A percentile compares a stretch with the other conserved stretches of the same genome.
phyloP scores from a whole-genome alignment of 2,329 filamentous ascomycete genomes.

The Curvularia eragrostidis region DNA sequence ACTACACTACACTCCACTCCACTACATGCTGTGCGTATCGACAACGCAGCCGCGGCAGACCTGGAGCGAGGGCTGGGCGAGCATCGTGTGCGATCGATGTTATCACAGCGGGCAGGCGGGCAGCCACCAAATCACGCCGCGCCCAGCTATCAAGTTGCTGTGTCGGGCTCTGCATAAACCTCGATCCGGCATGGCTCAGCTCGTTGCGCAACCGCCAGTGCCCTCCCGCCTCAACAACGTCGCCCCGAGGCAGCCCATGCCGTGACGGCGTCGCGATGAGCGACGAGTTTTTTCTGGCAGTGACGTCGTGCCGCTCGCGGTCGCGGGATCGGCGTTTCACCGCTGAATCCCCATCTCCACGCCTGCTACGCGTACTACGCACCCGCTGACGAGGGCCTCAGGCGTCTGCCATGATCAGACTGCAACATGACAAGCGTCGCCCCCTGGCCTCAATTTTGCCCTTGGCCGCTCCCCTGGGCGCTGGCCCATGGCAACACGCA shows the following conservation, averaged over 20 bases:
- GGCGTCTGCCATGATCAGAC: background rate
- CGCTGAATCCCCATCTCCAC: background rate
- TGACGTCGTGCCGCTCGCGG: slow-evolving; percentile 8
- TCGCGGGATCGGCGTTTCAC: background rate
- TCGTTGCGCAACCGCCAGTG: slow-evolving; percentile 19
- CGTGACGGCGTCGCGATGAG: background rate
- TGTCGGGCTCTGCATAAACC: slow-evolving; percentile 26
- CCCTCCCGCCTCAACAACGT: slow-evolving; percentile 15
- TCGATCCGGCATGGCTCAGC: slow-evolving; percentile 27
- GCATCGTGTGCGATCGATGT: no score
- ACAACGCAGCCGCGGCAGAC: background rate
- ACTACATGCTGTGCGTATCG: no score
- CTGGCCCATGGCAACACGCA: background rate
- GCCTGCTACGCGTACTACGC: background rate
- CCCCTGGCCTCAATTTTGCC: slow-evolving; percentile 14
- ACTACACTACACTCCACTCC: no score
- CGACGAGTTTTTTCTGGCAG: slow-evolving; percentile 1
- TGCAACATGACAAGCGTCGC: slow-evolving; percentile 1
- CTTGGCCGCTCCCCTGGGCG: slow-evolving; percentile 11
- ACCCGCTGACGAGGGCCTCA: slow-evolving; percentile 3
- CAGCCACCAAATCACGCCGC: slow-evolving; percentile 24
- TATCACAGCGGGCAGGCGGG: background rate
- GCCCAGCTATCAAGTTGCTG: slow-evolving; percentile 26
- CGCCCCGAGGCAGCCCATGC: slow-evolving; percentile 1
- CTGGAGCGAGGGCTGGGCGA: no score